A percentile compares a stretch with the other conserved stretches of the same genome.
These are phyloP conservation scores for Dothistroma pini DNA, from an alignment of 2,329 filamentous ascomycete species.

Conservation along the genomic window DNA sequence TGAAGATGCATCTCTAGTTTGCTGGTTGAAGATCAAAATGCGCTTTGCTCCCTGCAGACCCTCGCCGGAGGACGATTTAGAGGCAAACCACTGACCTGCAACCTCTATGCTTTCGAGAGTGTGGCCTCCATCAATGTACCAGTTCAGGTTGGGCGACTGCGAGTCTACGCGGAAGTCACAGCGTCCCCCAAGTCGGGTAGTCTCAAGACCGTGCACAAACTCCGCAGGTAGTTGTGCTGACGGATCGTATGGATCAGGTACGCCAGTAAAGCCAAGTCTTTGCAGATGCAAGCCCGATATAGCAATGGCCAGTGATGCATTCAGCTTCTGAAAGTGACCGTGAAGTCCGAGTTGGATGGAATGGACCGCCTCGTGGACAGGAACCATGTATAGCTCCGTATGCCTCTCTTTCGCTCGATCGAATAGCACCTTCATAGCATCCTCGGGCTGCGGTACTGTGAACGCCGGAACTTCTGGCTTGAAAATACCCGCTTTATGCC, in stretches of 20 bases:
- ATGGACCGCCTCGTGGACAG: slow-evolving; percentile 47
- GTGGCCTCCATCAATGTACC: slow-evolving; percentile 86
- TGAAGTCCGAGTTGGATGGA: slow-evolving; percentile 55
- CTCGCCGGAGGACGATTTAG: slow-evolving; percentile 29
- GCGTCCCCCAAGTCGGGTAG: slow-evolving; percentile 68
- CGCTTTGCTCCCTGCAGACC: slow-evolving; percentile 39
- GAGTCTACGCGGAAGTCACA: slow-evolving; percentile 65
- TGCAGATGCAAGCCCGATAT: slow-evolving; percentile 58
- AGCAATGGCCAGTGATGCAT: slow-evolving; percentile 59
- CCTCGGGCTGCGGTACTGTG: slow-evolving; percentile 55
- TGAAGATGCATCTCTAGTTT: slow-evolving; percentile 69
- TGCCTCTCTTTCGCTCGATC: slow-evolving; percentile 52
- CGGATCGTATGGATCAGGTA: slow-evolving; percentile 41
- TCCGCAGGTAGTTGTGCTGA: slow-evolving; percentile 52
- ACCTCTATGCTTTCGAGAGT: slow-evolving; percentile 78
- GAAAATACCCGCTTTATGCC: slow-evolving; percentile 89
- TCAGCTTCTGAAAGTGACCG: slow-evolving; percentile 60
- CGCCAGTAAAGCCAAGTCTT: slow-evolving; percentile 39
- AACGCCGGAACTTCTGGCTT: slow-evolving; percentile 64
- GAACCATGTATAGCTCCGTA: slow-evolving; percentile 48
- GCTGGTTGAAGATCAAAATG: slow-evolving; percentile 86
- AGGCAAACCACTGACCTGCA: slow-evolving; percentile 72
- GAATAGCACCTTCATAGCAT: slow-evolving; percentile 54
- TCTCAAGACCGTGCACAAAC: slow-evolving; percentile 62
- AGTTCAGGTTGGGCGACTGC: slow-evolving; percentile 53